These are phyloP conservation scores for Apiotrichum brassicae DNA, from an alignment of 1,284 basidiomycete genomes.

Conservation along the genomic window DNA sequence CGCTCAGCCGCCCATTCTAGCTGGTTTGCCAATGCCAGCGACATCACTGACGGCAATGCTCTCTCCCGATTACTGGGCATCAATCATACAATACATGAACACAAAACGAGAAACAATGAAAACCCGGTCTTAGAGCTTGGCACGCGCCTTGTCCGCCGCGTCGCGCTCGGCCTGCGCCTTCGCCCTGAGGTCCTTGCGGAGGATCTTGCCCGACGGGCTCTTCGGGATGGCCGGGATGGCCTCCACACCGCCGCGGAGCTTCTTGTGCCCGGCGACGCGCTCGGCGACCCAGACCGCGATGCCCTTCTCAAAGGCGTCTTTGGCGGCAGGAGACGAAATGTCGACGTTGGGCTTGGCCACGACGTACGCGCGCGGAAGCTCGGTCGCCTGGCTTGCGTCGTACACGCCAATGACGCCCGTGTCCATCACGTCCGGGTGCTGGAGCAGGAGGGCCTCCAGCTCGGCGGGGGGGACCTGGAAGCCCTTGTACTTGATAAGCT, in stretches of 20 bases:
- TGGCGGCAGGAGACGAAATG: constrained; percentile 22
- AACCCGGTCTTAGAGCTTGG: constrained; percentile 15
- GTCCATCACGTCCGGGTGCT: constrained; percentile 64
- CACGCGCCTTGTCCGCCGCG: constrained; percentile 7
- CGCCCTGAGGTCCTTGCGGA: constrained; percentile 36
- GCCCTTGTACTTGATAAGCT: constrained; percentile 69
- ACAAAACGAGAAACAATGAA: too few species aligned
- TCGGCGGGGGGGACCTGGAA: constrained; percentile 67
- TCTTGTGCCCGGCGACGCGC: constrained; percentile 52
- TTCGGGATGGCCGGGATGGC: constrained; percentile 50
- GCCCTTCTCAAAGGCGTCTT: constrained; percentile 49
- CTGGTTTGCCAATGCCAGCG: too few species aligned
- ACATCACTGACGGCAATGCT: too few species aligned
- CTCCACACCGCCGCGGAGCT: constrained; percentile 48
- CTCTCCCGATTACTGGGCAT: too few species aligned
- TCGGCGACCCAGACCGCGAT: constrained; percentile 59
- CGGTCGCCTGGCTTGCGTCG: constrained; percentile 59
- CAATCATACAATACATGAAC: too few species aligned
- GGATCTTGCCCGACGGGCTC: constrained; percentile 38
- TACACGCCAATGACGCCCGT: constrained; percentile 65
- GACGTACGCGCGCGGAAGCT: constrained; percentile 61
- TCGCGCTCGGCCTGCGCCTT: constrained; percentile 26
- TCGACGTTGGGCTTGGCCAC: constrained; percentile 53
- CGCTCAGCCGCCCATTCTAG: too few species aligned
- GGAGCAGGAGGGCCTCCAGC: constrained; percentile 65